Conservation (phyloP, 805 yeast genomes). For the Metschnikowia peoriensis region DNA sequence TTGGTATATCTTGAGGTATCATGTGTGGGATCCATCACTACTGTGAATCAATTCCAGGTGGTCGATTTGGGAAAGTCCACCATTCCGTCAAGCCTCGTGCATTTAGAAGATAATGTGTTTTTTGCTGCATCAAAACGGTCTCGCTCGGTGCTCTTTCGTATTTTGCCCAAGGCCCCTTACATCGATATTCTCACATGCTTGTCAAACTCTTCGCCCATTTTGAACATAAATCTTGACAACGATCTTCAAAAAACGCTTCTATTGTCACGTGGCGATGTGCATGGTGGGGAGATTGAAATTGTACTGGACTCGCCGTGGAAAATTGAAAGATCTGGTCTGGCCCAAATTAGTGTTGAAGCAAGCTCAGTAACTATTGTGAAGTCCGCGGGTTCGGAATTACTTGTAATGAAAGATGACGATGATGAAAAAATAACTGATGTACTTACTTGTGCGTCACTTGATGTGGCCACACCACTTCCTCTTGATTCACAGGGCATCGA, state of each 20-base stretch:
- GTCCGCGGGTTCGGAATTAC: neutral
- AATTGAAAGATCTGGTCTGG: neutral
- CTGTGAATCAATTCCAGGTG: slow-evolving; percentile 19
- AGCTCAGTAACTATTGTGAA: neutral
- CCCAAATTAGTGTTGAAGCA: neutral
- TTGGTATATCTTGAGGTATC: slow-evolving; percentile 21
- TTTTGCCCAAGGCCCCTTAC: slow-evolving; percentile 25
- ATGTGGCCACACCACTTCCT: neutral
- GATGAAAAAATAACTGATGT: neutral
- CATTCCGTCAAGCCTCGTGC: slow-evolving; percentile 28
- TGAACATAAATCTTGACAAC: slow-evolving; percentile 20
- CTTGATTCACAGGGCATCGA: too few species aligned
- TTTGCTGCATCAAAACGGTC: slow-evolving; percentile 31
- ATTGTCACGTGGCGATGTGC: slow-evolving; percentile 35
- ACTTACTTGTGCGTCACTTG: neutral
- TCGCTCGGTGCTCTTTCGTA: slow-evolving; percentile 29
- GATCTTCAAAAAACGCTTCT: slow-evolving; percentile 14
- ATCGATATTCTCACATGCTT: slow-evolving; percentile 22
- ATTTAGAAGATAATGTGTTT: slow-evolving; percentile 26
- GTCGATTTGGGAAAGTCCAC: slow-evolving; percentile 31
- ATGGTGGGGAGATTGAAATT: slow-evolving; percentile 29
- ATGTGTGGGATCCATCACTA: neutral
- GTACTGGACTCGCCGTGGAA: slow-evolving; percentile 1
- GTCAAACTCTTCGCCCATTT: slow-evolving; percentile 32
- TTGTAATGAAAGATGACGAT: neutral